phyloP scores from a whole-genome alignment of 148 eudicot species.

The Oxyria digyna region DNA sequence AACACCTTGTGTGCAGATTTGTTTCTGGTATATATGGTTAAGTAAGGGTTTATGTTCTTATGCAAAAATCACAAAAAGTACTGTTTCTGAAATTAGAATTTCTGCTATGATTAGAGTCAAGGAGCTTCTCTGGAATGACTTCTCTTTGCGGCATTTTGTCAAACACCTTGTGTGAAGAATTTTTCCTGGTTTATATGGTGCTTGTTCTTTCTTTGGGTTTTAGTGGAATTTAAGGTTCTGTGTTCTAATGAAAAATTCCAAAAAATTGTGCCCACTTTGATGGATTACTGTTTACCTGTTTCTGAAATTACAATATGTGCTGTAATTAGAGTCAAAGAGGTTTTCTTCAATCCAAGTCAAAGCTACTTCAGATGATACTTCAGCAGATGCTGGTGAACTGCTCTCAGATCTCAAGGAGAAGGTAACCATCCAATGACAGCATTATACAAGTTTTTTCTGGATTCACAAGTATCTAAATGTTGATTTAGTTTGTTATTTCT shows the following conservation, averaged over 20 bases:
- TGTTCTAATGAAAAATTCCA: no score
- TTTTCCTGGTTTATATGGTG: no score
- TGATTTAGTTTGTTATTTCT: conserved; percentile 1
- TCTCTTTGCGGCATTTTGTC: no score
- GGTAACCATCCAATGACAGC: conserved; percentile 24
- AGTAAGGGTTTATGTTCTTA: neutral
- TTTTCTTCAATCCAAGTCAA: conserved; percentile 47
- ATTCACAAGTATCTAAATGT: neutral
- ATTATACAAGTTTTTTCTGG: neutral
- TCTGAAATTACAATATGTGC: neutral
- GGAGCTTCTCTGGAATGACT: no score
- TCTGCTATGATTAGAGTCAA: no score
- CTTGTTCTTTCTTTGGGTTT: no score
- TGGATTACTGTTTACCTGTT: neutral
- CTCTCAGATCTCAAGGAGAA: conserved; percentile 77
- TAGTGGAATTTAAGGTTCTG: no score
- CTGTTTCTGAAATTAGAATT: no score
- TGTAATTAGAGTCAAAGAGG: conserved; percentile 46
- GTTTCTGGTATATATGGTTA: neutral
- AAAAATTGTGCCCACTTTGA: no score
- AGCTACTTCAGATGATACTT: conserved; percentile 61
- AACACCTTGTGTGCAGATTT: conserved; percentile 10
- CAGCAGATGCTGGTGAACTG: conserved; percentile 59
- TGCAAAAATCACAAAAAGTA: no score
- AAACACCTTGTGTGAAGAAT: no score